A percentile compares a stretch with the other conserved stretches of the same genome.
Conservation (phyloP, 345 rosid species). For the Citrus hindsii region DNA sequence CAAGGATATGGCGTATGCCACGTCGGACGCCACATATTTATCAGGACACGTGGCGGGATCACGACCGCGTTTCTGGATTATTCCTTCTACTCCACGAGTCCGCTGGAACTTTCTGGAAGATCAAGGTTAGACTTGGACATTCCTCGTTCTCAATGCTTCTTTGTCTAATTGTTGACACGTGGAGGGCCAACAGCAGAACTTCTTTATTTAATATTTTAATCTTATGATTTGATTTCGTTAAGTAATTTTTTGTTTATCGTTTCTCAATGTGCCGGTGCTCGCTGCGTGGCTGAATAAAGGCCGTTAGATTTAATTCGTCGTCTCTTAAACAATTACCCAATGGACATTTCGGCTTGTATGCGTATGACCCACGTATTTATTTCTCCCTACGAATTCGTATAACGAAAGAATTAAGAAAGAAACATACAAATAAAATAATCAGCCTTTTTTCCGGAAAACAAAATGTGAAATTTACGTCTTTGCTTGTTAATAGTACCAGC, state of each 20-base stretch:
- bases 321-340: no score
- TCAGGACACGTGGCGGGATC: slow-evolving; percentile 33
- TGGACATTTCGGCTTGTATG: no score
- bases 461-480: no score
- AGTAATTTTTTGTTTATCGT: background rate
- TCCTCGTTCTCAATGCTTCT: slow-evolving; percentile 6
- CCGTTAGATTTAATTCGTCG: background rate
- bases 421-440: no score
- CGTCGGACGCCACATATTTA: slow-evolving; percentile 44
- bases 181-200: slow-evolving; percentile 2
- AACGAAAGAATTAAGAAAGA: no score
- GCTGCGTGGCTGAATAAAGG: background rate
- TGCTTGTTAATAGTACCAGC: no score
- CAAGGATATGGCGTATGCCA: slow-evolving; percentile 40
- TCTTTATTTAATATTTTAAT: background rate
- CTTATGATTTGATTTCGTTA: no score
- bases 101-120: slow-evolving; percentile 58
- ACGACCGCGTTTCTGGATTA: slow-evolving; percentile 30
- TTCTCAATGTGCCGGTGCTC: background rate
- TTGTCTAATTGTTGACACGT: slow-evolving; percentile 32
- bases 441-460: no score
- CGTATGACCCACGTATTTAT: no score
- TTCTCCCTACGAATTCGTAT: no score
- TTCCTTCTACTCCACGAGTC: slow-evolving; percentile 18
- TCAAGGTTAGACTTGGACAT: background rate